phyloP scores from a whole-genome alignment of 208 protist genomes.

The Leishmania gerbilli region DNA sequence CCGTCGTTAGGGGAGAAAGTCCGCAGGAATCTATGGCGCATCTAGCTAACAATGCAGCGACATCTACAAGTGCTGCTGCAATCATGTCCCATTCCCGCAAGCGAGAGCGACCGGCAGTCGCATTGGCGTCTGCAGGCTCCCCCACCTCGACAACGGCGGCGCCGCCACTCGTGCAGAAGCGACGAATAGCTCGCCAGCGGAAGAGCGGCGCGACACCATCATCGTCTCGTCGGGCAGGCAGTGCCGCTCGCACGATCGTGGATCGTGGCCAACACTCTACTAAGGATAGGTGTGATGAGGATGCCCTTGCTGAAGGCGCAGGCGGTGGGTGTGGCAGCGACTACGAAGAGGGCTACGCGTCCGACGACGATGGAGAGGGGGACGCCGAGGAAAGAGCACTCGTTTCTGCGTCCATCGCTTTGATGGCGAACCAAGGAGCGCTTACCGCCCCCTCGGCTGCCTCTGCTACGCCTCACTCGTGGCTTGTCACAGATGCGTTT shows the following conservation, averaged over 20 bases:
- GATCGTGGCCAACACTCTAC: not conserved
- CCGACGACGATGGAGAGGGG: constrained; percentile 14
- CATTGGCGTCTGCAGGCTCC: not conserved
- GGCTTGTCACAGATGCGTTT: constrained; percentile 52
- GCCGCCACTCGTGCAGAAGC: too few relatives aligned
- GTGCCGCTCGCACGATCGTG: not conserved
- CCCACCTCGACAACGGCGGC: not conserved
- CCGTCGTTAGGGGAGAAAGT: not conserved
- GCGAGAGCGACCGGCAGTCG: not conserved
- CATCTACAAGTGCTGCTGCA: not conserved
- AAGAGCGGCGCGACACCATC: not conserved
- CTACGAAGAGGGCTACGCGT: not conserved
- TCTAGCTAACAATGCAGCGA: not conserved
- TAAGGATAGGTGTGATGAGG: not conserved
- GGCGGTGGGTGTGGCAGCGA: too few relatives aligned
- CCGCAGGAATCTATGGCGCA: not conserved
- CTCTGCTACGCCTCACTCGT: constrained; percentile 21
- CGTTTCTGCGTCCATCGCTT: constrained; percentile 1
- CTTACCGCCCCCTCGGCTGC: not conserved
- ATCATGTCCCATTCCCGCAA: not conserved
- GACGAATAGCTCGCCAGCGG: not conserved
- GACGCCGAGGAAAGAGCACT: constrained; percentile 29
- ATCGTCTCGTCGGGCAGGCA: not conserved
- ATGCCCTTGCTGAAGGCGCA: not conserved
- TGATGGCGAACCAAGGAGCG: not conserved